A percentile compares a stretch with the other conserved stretches of the same genome.
phyloP scores from a whole-genome alignment of 2,329 filamentous ascomycete species.

The Colletotrichum cereale region DNA sequence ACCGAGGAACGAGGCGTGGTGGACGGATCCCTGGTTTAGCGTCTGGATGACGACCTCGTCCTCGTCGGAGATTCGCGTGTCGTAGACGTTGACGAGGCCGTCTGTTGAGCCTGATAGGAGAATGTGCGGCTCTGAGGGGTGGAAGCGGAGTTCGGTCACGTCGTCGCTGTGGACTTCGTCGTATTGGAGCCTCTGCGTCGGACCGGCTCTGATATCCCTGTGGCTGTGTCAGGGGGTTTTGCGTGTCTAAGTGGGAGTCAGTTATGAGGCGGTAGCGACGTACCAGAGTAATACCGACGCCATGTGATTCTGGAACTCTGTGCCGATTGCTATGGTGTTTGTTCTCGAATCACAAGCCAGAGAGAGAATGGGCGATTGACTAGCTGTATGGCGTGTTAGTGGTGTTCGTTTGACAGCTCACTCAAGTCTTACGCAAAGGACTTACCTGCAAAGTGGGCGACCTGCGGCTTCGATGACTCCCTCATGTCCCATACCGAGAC shows the following conservation, averaged over 20 bases:
- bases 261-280: constrained; percentile 35
- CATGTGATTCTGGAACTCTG: constrained; percentile 75
- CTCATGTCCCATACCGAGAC: constrained; percentile 77
- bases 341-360: constrained; percentile 70
- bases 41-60: constrained; percentile 84
- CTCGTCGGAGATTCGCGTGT: constrained; percentile 77
- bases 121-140: constrained; percentile 69
- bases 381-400: constrained; percentile 51
- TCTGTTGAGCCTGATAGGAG: constrained; percentile 85
- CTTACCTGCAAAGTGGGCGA: constrained; percentile 61
- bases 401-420: constrained; percentile 22
- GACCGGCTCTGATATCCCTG: constrained; percentile 70
- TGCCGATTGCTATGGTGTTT: constrained; percentile 77
- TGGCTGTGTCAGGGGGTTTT: constrained; percentile 32
- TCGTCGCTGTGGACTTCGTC: constrained; percentile 77
- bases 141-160: constrained; percentile 71
- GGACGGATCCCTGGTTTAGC: constrained; percentile 81
- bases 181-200: constrained; percentile 65
- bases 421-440: constrained; percentile 28
- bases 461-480: constrained; percentile 53
- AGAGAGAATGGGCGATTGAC: constrained; percentile 68
- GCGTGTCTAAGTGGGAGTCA: background rate
- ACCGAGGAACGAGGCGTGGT: constrained; percentile 79
- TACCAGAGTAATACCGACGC: constrained; percentile 74
- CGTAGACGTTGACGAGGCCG: constrained; percentile 82